A percentile compares a stretch with the other conserved stretches of the same genome.
phyloP scores from a whole-genome alignment of 2,329 filamentous ascomycete genomes.

The Alternaria longipes region DNA sequence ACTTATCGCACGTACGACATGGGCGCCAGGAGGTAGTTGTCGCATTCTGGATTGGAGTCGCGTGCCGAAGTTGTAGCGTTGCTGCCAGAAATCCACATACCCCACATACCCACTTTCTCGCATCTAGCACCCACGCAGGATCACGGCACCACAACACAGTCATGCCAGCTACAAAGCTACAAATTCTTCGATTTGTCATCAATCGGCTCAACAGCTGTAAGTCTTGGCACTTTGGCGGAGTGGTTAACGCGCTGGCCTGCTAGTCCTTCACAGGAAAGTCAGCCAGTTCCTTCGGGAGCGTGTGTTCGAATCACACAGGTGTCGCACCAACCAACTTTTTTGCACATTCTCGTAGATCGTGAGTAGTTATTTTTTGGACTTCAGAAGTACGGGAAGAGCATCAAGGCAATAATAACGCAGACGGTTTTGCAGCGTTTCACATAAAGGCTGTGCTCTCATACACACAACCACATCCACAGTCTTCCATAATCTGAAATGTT shows the following conservation, averaged over 20 bases:
- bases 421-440: background rate
- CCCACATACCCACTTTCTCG: background rate
- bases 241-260: constrained; percentile 41
- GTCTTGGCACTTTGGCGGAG: constrained; percentile 23
- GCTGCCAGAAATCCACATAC: background rate
- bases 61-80: background rate
- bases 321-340: constrained; percentile 27
- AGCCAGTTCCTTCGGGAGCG: constrained; percentile 43
- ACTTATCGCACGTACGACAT: background rate
- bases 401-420: background rate
- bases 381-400: background rate
- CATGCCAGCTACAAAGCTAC: fast-evolving
- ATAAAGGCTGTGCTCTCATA: too few relatives aligned
- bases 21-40: background rate
- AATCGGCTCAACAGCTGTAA: background rate
- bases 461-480: background rate
- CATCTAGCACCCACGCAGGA: fast-evolving
- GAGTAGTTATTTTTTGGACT: background rate
- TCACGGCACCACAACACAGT: background rate
- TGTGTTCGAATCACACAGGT: constrained; percentile 43
- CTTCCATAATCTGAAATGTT: background rate
- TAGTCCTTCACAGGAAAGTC: constrained; percentile 27
- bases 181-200: background rate
- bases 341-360: background rate
- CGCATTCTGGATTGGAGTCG: background rate